These are phyloP conservation scores for Lithohypha guttulata DNA, from an alignment of 2,329 filamentous ascomycete genomes.

Conservation along the genomic window DNA sequence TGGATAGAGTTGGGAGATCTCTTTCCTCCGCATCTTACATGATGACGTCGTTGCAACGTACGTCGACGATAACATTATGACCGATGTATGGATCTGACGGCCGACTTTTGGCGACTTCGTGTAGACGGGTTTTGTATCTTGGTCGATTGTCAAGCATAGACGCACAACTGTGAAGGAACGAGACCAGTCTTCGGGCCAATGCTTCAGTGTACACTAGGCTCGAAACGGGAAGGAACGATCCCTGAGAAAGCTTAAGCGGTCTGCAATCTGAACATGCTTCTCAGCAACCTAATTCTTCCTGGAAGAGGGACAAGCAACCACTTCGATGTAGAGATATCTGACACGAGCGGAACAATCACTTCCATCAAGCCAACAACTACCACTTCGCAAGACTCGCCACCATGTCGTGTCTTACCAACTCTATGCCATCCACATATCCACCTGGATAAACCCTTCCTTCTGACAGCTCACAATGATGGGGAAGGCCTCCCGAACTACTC, in stretches of 20 bases:
- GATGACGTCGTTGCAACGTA: neutral
- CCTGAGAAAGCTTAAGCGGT: neutral
- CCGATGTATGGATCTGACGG: no score
- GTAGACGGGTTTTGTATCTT: no score
- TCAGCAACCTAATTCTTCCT: slow-evolving; percentile 17
- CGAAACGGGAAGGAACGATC: no score
- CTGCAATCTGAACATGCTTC: slow-evolving; percentile 10
- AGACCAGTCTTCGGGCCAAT: no score
- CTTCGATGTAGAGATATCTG: slow-evolving; percentile 13
- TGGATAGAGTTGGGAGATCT: no score
- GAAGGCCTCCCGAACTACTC: slow-evolving; percentile 33
- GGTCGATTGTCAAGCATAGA: no score
- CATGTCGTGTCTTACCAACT: slow-evolving; percentile 37
- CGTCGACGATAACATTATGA: no score
- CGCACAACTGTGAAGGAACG: no score
- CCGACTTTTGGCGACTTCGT: no score
- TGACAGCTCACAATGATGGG: slow-evolving; percentile 21
- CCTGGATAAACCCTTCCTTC: slow-evolving; percentile 44
- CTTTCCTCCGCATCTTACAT: neutral
- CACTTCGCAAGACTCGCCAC: slow-evolving; percentile 7
- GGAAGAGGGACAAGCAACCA: slow-evolving; percentile 12
- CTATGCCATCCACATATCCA: slow-evolving; percentile 66
- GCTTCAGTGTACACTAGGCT: no score
- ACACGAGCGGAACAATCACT: slow-evolving; percentile 12
- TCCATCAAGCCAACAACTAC: slow-evolving; percentile 12